Conservation (phyloP, 139 green algal species). For the Tetradesmus lagerheimii region DNA sequence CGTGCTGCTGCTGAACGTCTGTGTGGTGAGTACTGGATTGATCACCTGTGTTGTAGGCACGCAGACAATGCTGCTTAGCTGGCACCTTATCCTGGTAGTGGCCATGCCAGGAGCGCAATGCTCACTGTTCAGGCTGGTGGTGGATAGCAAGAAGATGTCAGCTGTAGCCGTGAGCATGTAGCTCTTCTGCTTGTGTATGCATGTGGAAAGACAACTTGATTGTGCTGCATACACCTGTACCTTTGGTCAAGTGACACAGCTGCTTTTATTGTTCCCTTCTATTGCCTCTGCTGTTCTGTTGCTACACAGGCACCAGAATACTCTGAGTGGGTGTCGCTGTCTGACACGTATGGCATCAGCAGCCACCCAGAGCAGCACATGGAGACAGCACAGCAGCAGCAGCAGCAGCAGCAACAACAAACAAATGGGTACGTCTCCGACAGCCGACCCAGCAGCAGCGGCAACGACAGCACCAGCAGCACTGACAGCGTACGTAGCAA, state of each 20-base stretch:
- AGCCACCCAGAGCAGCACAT: neutral
- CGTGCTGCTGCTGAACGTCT: constrained; percentile 11
- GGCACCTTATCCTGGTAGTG: too few species aligned
- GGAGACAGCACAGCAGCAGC: neutral
- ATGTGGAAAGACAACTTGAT: too few species aligned
- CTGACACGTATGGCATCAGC: neutral
- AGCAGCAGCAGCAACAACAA: neutral
- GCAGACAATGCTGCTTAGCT: too few species aligned
- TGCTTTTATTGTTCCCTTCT: neutral
- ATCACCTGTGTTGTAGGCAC: too few species aligned
- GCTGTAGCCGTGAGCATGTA: too few species aligned
- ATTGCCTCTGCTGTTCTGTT: neutral
- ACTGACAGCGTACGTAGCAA: neutral
- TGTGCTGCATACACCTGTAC: neutral
- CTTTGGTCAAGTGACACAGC: neutral
- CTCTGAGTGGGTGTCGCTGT: constrained; percentile 2
- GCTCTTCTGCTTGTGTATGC: too few species aligned
- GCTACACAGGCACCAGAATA: constrained; percentile 3
- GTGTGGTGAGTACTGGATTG: constrained; percentile 10
- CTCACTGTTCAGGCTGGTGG: too few species aligned
- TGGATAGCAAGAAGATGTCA: too few species aligned
- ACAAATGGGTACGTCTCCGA: neutral
- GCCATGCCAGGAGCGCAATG: too few species aligned
- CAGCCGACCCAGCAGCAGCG: neutral
- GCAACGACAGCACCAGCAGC: neutral